Base-by-base conservation (phyloP, 140 eudicot species). In the Oenanthe javanica region DNA sequence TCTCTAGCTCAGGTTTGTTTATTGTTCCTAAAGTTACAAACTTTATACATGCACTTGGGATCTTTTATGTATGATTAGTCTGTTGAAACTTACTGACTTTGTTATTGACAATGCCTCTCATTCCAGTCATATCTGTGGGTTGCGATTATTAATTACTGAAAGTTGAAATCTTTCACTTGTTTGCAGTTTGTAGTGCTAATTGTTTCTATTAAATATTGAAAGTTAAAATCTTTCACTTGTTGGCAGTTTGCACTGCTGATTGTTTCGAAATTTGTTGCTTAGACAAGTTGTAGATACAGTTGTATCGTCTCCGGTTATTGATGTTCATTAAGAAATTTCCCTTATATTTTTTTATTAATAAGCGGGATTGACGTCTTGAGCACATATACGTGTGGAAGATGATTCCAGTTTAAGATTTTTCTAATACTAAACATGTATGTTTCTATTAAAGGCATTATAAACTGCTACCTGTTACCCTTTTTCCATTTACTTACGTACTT, bases 1-100 rank as follows among this genome's bases (percentile, higher is more conserved):
- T 94, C 98, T n/a, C 78, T 94, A 66, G 98, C 98, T 75, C 98
- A 94, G 98, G 98, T 94, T 84, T 89, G 86, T 84, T 84, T 84
- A 78, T 78, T 83, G 78, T 74, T 77, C 76, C 77, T 81, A 82
- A 82, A 76, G 84, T 81, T 83, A 72, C 40, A 59, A 45, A 43
- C 52, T n/a, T 43, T 81, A 23, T 13, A 10, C 10, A 45, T 19
- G 23, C 12, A 18, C 13, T 71, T 71, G 76, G 76, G 6, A 42
- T 42, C n/a, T 9, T 40, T 40, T 71, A 13, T 36, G 12, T 72
- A 11, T 42, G 73, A 10, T 67, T 67, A 55, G 36, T 63, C 6
- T 63, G 71, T 25, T 63, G 40, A n/a, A 2, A 2, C 5, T 63
- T 63, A n/a, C 14, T 23, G 71, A 63, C 40, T 55, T 55, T 55